Base-by-base conservation (phyloP, 2,329 filamentous ascomycete species). In the Curvularia sp. region DNA sequence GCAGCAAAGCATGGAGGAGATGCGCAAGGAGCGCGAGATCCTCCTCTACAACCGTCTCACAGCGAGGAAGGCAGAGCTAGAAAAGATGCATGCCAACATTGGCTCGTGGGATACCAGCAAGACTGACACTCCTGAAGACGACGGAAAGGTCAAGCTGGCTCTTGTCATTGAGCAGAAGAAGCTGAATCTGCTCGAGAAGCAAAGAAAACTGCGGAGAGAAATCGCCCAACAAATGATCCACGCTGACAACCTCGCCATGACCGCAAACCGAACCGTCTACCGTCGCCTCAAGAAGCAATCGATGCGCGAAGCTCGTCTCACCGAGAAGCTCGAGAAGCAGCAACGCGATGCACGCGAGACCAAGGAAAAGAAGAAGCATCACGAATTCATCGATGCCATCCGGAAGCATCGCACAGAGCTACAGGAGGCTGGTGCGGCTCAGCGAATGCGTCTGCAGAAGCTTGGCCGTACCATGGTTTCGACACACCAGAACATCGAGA, bases 241-340 rank as follows among this genome's bases (percentile, higher is more conserved):
- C 72, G 96, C 94, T 59, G 93, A 98, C 73, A 98, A 97, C 70
- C 86, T 98, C 27, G 94, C 93, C 43, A 97, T 97, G 91, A 97
- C 94, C 1, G 94, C 93, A 0, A 99, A 99, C 74, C 89, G 95
- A 49, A 89, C 91, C 52, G 86, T 89, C 71, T 97, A 97, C 77
- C 90, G 95, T 34, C 89, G 95, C 49, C 90, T 95, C 82, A 99
- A 99, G 89, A 98, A 97, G 82, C 94, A 97, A 78, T 96, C 90
- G 49, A 85, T 98, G 49, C 89, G 94, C 34, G 95, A 99, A 80
- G 95, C 95, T 55, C 90, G 94, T 56, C 96, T 99, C 66, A 99
- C 95, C 0, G 95, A 99, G 85, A 99, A 97, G 79, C 87, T 99
- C 1, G 95, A 99, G 86, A 98, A 98, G 81, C 93, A 99, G 77